A percentile compares a stretch with the other conserved stretches of the same genome.
Conservation (phyloP, 768 basidiomycete genomes). For the Phaeotremella skinneri region DNA sequence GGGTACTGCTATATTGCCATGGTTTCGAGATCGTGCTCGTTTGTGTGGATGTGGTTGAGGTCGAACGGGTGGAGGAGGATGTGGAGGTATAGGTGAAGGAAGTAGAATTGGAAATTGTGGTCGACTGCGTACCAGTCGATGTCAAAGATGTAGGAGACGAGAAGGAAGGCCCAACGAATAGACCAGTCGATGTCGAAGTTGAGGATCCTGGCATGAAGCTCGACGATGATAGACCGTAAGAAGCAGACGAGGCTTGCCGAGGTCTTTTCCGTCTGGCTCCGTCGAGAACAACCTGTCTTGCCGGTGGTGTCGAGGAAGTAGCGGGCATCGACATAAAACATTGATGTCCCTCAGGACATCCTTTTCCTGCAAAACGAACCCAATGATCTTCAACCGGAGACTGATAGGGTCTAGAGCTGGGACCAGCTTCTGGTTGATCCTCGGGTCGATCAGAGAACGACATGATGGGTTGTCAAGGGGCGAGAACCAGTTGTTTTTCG, state of each 20-base stretch:
- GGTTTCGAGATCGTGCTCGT: not conserved
- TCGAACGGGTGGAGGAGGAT: constrained; percentile 9
- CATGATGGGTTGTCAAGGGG: not conserved
- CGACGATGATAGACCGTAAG: not conserved
- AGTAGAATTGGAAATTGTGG: not conserved
- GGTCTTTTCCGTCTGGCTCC: not conserved
- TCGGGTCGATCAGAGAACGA: not conserved
- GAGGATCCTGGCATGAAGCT: constrained; percentile 7
- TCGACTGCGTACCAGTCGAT: not conserved
- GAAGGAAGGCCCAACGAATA: constrained; percentile 2
- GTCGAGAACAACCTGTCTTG: not conserved
- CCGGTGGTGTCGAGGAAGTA: not conserved
- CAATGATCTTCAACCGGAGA: not conserved
- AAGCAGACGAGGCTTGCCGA: not conserved
- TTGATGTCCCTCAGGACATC: not conserved
- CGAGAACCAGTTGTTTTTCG: not conserved
- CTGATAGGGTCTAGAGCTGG: constrained; percentile 16
- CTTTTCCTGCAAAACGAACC: not conserved
- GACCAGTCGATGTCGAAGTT: constrained; percentile 6
- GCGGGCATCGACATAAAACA: not conserved
- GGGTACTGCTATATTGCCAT: constrained; percentile 14
- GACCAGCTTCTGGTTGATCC: constrained; percentile 23
- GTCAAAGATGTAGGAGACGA: constrained; percentile 2
- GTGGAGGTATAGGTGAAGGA: constrained; percentile 3
- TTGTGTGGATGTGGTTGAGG: constrained; percentile 12